Conservation (phyloP, 345 rosid species). For the Abelmoschus esculentus region DNA sequence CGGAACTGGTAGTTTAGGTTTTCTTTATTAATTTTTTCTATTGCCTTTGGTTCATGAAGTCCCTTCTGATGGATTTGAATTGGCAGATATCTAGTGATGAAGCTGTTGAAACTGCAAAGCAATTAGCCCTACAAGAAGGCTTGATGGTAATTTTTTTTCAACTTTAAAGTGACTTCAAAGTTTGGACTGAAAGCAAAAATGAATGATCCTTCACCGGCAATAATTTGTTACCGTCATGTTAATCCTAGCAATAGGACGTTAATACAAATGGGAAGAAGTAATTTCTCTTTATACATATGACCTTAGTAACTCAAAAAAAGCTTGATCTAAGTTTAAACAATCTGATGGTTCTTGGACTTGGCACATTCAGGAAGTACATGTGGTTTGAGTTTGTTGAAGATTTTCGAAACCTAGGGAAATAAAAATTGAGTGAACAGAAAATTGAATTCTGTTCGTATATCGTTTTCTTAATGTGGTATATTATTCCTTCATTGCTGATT, state of each 20-base stretch:
- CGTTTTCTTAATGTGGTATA: background rate
- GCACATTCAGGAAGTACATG: background rate
- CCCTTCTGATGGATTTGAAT: conserved; percentile 5
- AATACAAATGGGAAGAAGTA: background rate
- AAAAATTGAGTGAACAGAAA: background rate
- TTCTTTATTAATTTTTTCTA: background rate
- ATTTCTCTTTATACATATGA: background rate
- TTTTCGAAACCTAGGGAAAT: background rate
- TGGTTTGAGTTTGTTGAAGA: background rate
- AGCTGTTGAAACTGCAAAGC: conserved; percentile 90
- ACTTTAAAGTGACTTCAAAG: background rate
- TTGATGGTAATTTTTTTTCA: conserved; percentile 47
- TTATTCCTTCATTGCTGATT: background rate
- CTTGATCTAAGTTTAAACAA: background rate
- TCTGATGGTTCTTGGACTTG: background rate
- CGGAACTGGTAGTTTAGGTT: background rate
- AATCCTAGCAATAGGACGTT: background rate
- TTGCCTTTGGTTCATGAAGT: background rate
- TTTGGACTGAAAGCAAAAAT: conserved; percentile 6
- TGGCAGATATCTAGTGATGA: conserved; percentile 83
- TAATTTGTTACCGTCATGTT: background rate
- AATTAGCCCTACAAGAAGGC: conserved; percentile 93
- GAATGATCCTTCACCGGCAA: background rate
- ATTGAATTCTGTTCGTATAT: background rate
- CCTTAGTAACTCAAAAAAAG: background rate